Evolutionary conservation across 805 yeast species (phyloP).

Genomic region (Sugiyamaella marilandica): DNA sequence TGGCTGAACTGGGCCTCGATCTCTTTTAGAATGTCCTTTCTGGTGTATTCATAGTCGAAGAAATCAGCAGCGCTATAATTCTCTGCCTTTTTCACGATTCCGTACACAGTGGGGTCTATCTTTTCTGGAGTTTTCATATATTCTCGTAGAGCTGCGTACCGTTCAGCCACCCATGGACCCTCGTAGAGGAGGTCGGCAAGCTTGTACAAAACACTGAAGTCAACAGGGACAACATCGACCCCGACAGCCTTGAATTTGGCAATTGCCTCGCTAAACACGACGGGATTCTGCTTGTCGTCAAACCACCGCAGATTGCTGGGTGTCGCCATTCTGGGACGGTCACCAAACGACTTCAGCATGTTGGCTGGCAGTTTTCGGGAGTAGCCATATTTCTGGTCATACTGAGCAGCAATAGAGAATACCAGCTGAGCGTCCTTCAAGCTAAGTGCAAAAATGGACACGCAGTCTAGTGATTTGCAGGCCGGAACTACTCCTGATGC

Average conservation of each 20-base stretch:
- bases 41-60: slow-evolving; percentile 79
- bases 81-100: slow-evolving; percentile 75
- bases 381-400: slow-evolving; percentile 73
- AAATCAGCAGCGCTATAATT: slow-evolving; percentile 75
- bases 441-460: slow-evolving; percentile 74
- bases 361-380: slow-evolving; percentile 67
- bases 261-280: slow-evolving; percentile 59
- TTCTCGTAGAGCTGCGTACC: slow-evolving; percentile 76
- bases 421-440: slow-evolving; percentile 78
- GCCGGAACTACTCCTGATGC: slow-evolving; percentile 96
- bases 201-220: slow-evolving; percentile 71
- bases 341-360: slow-evolving; percentile 56
- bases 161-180: slow-evolving; percentile 98
- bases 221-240: slow-evolving; percentile 56
- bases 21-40: slow-evolving; percentile 71
- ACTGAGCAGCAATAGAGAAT: slow-evolving; percentile 64
- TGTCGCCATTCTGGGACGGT: slow-evolving; percentile 60
- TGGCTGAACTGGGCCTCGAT: slow-evolving; percentile 50
- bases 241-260: slow-evolving; percentile 47
- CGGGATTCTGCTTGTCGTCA: slow-evolving; percentile 75
- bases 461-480: slow-evolving; percentile 92
- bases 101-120: slow-evolving; percentile 77
- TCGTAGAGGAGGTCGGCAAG: slow-evolving; percentile 87
- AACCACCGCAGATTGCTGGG: slow-evolving; percentile 73
- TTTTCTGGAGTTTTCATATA: slow-evolving; percentile 66